Evolutionary conservation across 2,329 filamentous ascomycete genomes (phyloP).

Genomic region (Macrophomina pseudophaseolina): DNA sequence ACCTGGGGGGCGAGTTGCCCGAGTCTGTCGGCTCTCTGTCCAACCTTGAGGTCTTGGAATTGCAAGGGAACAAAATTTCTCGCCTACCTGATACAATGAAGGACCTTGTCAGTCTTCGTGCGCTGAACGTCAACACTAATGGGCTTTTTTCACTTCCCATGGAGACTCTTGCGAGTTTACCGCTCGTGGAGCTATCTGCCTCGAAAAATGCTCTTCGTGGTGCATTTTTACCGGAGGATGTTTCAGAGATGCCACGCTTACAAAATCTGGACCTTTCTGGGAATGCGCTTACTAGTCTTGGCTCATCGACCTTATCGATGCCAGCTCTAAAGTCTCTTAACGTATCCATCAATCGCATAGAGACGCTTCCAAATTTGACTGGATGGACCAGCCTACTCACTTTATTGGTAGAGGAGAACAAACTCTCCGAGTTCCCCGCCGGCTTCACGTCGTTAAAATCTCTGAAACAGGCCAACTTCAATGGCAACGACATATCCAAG

Average conservation of each 20-base stretch:
- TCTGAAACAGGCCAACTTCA: slow-evolving; percentile 79
- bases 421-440: slow-evolving; percentile 73
- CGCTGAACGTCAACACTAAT: slow-evolving; percentile 78
- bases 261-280: slow-evolving; percentile 78
- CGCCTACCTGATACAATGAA: slow-evolving; percentile 70
- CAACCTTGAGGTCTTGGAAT: slow-evolving; percentile 78
- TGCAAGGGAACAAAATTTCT: slow-evolving; percentile 80
- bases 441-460: slow-evolving; percentile 72
- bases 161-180: slow-evolving; percentile 67
- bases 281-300: slow-evolving; percentile 69
- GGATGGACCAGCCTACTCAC: slow-evolving; percentile 75
- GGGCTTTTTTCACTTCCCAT: slow-evolving; percentile 74
- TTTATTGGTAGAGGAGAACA: slow-evolving; percentile 81
- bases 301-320: slow-evolving; percentile 61
- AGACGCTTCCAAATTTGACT: slow-evolving; percentile 73
- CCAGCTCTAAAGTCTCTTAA: slow-evolving; percentile 76
- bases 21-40: slow-evolving; percentile 66
- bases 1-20: slow-evolving; percentile 63
- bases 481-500: slow-evolving; percentile 78
- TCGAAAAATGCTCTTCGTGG: slow-evolving; percentile 80
- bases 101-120: slow-evolving; percentile 71
- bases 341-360: slow-evolving; percentile 81
- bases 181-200: slow-evolving; percentile 74
- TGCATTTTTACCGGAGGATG: slow-evolving; percentile 67
- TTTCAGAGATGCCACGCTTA: slow-evolving; percentile 60